These are phyloP conservation scores for Tylopilus rubrobrunneus DNA, from an alignment of 768 basidiomycete species.

Conservation along the genomic window DNA sequence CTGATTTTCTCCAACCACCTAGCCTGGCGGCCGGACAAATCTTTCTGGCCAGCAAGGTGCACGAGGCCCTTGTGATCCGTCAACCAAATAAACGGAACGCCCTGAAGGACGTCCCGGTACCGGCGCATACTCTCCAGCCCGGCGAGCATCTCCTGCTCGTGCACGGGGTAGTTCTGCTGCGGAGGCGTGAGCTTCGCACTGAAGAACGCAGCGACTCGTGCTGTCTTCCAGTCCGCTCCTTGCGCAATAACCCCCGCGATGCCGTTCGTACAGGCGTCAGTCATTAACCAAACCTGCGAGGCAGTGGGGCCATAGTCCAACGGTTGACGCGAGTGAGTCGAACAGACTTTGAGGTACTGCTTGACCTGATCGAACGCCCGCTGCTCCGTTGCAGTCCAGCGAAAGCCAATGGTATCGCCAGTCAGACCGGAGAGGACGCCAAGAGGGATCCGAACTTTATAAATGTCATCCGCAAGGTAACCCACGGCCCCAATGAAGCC, in stretches of 20 bases:
- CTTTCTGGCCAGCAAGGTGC: not conserved
- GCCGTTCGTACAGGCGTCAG: not conserved
- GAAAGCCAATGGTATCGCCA: not conserved
- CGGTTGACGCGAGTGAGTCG: too few relatives aligned
- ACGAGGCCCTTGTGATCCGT: not conserved
- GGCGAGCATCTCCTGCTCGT: too few relatives aligned
- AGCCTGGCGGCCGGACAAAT: not conserved
- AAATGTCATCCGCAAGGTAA: constrained; percentile 1
- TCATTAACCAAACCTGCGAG: not conserved
- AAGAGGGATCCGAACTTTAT: not conserved
- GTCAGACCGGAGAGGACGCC: too few relatives aligned
- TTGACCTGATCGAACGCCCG: too few relatives aligned
- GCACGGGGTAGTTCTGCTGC: too few relatives aligned
- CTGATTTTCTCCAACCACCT: not conserved
- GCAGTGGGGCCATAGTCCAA: not conserved
- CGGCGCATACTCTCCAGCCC: not conserved
- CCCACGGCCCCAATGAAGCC: not conserved
- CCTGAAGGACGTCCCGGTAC: not conserved
- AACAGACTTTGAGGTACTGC: too few relatives aligned
- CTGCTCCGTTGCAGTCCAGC: not conserved
- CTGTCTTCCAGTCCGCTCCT: too few relatives aligned
- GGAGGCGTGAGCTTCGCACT: too few relatives aligned
- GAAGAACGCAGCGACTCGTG: too few relatives aligned
- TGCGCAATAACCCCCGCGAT: not conserved
- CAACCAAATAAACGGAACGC: not conserved